Evolutionary conservation across 345 rosid species (phyloP).

Genomic region (Chamaenerion angustifolium): DNA sequence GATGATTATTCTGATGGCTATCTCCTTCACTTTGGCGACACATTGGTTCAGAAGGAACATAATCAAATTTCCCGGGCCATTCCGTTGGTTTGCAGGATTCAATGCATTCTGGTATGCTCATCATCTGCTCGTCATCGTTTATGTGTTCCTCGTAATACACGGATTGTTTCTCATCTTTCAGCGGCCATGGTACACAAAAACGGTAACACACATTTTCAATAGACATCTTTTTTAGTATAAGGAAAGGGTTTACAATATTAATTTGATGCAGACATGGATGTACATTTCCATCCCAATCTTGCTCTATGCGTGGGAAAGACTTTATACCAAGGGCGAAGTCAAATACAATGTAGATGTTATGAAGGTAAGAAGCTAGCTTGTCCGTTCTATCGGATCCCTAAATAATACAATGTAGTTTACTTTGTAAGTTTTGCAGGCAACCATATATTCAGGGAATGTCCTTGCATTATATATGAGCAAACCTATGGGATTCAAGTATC

Average conservation of each 20-base stretch:
- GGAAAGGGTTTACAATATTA: too few species aligned
- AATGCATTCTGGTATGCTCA: slow-evolving; percentile 94
- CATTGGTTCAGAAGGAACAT: slow-evolving; percentile 51
- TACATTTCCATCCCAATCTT: slow-evolving; percentile 41
- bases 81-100: slow-evolving; percentile 63
- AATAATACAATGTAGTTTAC: not conserved
- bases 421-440: slow-evolving; percentile 36
- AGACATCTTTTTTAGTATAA: too few species aligned
- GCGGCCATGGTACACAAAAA: slow-evolving; percentile 66
- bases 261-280: slow-evolving; percentile 88
- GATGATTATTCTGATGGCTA: slow-evolving; percentile 44
- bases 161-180: slow-evolving; percentile 56
- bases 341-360: slow-evolving; percentile 42
- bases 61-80: slow-evolving; percentile 44
- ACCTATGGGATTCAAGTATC: slow-evolving; percentile 63
- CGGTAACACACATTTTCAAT: slow-evolving; percentile 20
- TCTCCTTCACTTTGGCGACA: slow-evolving; percentile 64
- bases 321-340: slow-evolving; percentile 31
- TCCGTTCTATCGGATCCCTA: too few species aligned
- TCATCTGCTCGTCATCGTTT: slow-evolving; percentile 59
- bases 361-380: too few species aligned
- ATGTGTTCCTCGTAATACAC: slow-evolving; percentile 50
- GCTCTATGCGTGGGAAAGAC: slow-evolving; percentile 51
- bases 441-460: slow-evolving; percentile 78
- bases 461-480: slow-evolving; percentile 76